Conservation (phyloP, 768 basidiomycete species). For the Psilocybe sp. region DNA sequence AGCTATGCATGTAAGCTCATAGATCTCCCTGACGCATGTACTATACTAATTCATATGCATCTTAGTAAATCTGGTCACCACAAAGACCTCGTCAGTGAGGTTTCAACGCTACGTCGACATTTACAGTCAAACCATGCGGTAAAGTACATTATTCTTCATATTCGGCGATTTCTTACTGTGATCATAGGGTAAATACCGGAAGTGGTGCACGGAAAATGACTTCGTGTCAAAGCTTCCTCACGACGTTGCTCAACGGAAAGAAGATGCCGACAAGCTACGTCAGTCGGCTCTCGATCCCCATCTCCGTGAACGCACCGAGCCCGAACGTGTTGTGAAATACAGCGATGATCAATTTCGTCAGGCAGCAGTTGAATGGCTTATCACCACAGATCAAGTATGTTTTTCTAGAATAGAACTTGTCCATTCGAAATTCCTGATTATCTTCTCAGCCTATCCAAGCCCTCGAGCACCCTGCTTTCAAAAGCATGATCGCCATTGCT, state of each 20-base stretch:
- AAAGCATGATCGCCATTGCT: slow-evolving; percentile 21
- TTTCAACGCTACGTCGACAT: background rate
- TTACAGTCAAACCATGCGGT: background rate
- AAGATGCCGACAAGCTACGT: slow-evolving; percentile 15
- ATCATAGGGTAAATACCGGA: slow-evolving; percentile 4
- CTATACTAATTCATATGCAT: background rate
- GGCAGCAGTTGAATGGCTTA: slow-evolving; percentile 27
- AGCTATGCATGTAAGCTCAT: background rate
- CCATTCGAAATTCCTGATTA: background rate
- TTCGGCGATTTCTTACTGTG: background rate
- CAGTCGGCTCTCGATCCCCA: slow-evolving; percentile 6
- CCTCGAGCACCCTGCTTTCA: slow-evolving; percentile 26
- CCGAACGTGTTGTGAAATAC: background rate
- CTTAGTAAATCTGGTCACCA: background rate
- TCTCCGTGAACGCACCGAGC: slow-evolving; percentile 1
- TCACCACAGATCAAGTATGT: slow-evolving; percentile 32
- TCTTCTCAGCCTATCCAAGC: slow-evolving; percentile 9
- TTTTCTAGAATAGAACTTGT: background rate
- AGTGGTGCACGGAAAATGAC: slow-evolving; percentile 5
- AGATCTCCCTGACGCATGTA: background rate
- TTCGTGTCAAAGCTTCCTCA: slow-evolving; percentile 12
- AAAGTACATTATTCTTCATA: background rate
- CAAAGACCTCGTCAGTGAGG: background rate
- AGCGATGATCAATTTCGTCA: slow-evolving; percentile 2
- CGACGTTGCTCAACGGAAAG: background rate